Evolutionary conservation across 768 basidiomycete genomes (phyloP).

Genomic region (Ramaria rubella): DNA sequence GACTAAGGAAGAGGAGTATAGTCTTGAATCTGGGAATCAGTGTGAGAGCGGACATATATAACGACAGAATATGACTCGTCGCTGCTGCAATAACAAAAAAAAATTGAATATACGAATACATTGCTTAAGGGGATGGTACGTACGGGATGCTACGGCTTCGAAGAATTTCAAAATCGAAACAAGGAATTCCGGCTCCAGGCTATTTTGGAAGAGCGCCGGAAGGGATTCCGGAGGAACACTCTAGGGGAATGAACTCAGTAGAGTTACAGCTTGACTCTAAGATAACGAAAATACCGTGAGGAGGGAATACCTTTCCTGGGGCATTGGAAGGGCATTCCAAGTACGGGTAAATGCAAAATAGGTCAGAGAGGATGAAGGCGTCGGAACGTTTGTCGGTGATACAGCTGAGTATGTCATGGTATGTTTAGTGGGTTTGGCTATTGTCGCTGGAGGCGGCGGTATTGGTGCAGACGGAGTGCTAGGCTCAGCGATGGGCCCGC

Average conservation of each 20-base stretch:
- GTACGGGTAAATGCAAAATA: slow-evolving; percentile 57
- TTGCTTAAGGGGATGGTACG: background rate
- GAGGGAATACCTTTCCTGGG: slow-evolving; percentile 49
- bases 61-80: slow-evolving; percentile 21
- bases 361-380: slow-evolving; percentile 31
- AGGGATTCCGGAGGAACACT: slow-evolving; percentile 47
- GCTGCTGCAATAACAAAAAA: slow-evolving; percentile 21
- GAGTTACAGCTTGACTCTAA: background rate
- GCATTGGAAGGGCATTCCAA: slow-evolving; percentile 43
- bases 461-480: background rate
- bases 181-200: slow-evolving; percentile 61
- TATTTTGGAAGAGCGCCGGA: slow-evolving; percentile 59
- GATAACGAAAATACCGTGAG: slow-evolving; percentile 53
- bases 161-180: slow-evolving; percentile 52
- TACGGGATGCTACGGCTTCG: background rate
- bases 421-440: background rate
- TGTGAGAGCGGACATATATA: slow-evolving; percentile 48
- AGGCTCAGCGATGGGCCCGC: slow-evolving; percentile 14
- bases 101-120: background rate
- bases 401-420: background rate
- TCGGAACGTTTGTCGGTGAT: slow-evolving; percentile 4
- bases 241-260: too few relatives aligned
- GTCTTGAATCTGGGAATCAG: slow-evolving; percentile 57
- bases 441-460: background rate
- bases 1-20: slow-evolving; percentile 55